Evolutionary conservation across 257 asterid genomes (phyloP).

Genomic region (Scutellaria minor): DNA sequence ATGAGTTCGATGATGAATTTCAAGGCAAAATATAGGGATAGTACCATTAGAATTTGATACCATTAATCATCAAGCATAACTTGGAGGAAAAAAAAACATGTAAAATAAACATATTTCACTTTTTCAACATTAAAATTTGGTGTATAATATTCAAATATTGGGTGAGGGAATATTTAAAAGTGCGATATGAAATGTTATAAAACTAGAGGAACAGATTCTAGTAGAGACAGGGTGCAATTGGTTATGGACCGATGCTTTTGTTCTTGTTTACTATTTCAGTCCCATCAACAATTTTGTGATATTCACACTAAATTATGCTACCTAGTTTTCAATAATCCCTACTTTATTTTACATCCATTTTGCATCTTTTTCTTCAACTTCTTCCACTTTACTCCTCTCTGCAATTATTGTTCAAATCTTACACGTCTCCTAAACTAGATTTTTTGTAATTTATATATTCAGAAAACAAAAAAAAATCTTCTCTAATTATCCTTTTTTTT

Average conservation of each 20-base stretch:
- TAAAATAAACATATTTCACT: too few species aligned
- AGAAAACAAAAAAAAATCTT: too few species aligned
- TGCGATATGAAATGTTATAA: background rate
- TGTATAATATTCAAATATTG: too few species aligned
- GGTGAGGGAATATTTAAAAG: constrained; percentile 8
- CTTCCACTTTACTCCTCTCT: background rate
- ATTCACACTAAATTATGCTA: constrained; percentile 25
- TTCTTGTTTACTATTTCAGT: background rate
- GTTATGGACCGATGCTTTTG: constrained; percentile 35
- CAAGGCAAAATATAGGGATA: too few species aligned
- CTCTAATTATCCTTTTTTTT: too few species aligned
- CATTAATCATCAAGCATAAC: too few species aligned
- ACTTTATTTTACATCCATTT: background rate
- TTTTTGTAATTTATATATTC: too few species aligned
- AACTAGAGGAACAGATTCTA: constrained; percentile 37
- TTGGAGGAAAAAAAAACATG: too few species aligned
- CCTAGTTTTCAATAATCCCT: background rate
- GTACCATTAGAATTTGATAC: too few species aligned
- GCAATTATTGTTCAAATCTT: constrained; percentile 8
- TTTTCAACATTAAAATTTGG: too few species aligned
- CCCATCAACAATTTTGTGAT: constrained; percentile 16
- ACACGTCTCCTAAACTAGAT: constrained; percentile 4
- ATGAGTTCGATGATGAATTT: too few species aligned
- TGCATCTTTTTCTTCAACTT: constrained; percentile 21
- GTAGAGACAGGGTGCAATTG: constrained; percentile 25